A percentile compares a stretch with the other conserved stretches of the same genome.
These are phyloP conservation scores for Arxiozyma heterogenica DNA, from an alignment of 1,139 yeast species.

Conservation along the genomic window DNA sequence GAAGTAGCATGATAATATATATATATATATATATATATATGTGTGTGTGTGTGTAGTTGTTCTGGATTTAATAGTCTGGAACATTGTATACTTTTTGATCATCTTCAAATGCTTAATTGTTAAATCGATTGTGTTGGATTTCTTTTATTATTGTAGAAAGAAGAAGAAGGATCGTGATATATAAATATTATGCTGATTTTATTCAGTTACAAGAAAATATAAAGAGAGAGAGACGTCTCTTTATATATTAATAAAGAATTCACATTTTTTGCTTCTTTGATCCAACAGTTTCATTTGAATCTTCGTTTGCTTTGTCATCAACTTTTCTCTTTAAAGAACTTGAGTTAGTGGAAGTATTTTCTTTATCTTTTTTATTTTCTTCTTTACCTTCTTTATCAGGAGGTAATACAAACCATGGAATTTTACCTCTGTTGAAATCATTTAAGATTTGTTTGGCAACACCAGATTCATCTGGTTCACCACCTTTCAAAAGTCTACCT, in stretches of 20 bases:
- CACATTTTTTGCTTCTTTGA: constrained; percentile 4
- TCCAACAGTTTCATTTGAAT: neutral
- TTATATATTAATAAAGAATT: neutral
- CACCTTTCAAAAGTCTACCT: constrained; percentile 90
- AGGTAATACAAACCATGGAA: constrained; percentile 96
- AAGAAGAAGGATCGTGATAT: too few relatives aligned
- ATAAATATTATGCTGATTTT: neutral
- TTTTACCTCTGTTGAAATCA: constrained; percentile 93
- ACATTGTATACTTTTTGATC: neutral
- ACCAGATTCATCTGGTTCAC: constrained; percentile 94
- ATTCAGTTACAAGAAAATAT: neutral
- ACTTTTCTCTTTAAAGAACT: constrained; percentile 9
- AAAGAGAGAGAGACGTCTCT: neutral
- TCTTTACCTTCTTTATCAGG: constrained; percentile 40
- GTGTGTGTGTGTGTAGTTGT: neutral
- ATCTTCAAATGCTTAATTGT: neutral
- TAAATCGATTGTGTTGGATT: neutral
- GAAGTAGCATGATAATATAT: too few relatives aligned
- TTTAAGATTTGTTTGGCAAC: constrained; percentile 84
- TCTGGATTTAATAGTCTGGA: neutral
- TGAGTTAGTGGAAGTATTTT: neutral
- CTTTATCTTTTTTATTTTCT: constrained; percentile 4
- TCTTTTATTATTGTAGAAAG: too few relatives aligned
- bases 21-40: neutral
- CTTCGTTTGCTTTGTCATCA: constrained; percentile 2